Percentiles rank a stretch among this genome's conserved stretches.
phyloP scores from a whole-genome alignment of 2,329 filamentous ascomycete species.

The Neonectria punicea region DNA sequence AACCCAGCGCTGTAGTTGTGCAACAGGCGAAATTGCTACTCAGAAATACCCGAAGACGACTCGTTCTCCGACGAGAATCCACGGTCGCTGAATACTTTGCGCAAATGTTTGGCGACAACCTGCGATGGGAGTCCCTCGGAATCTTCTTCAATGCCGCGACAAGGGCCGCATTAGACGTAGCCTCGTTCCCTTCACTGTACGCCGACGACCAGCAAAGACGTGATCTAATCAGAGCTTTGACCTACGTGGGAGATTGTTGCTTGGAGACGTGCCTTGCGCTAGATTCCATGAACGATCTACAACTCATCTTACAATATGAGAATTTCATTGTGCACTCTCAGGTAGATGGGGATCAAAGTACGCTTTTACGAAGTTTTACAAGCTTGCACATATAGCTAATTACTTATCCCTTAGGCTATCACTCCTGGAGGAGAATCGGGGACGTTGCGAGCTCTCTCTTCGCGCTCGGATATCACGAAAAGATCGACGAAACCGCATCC shows the following conservation, averaged over 20 bases:
- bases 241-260: conserved; percentile 18
- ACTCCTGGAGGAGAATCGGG: conserved; percentile 58
- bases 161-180: conserved; percentile 8
- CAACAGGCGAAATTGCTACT: conserved; percentile 7
- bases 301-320: conserved; percentile 56
- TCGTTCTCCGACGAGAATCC: neutral
- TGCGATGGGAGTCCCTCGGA: conserved; percentile 19
- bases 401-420: conserved; percentile 37
- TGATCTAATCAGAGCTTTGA: conserved; percentile 10
- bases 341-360: conserved; percentile 52
- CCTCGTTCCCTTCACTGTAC: conserved; percentile 7
- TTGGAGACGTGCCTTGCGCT: conserved; percentile 27
- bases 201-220: conserved; percentile 5
- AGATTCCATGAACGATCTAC: conserved; percentile 53
- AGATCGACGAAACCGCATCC: conserved; percentile 31
- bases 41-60: conserved; percentile 1
- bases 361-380: conserved; percentile 24
- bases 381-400: neutral
- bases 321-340: conserved; percentile 56
- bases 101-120: conserved; percentile 13
- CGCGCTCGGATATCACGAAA: conserved; percentile 59
- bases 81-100: conserved; percentile 7
- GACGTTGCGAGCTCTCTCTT: conserved; percentile 57
- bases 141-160: conserved; percentile 18
- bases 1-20: neutral